Evolutionary conservation across 495 filamentous ascomycete species (phyloP), one percentile per base, ranked within the genome.

Genomic region (Parachaetomium inaequale): DNA sequence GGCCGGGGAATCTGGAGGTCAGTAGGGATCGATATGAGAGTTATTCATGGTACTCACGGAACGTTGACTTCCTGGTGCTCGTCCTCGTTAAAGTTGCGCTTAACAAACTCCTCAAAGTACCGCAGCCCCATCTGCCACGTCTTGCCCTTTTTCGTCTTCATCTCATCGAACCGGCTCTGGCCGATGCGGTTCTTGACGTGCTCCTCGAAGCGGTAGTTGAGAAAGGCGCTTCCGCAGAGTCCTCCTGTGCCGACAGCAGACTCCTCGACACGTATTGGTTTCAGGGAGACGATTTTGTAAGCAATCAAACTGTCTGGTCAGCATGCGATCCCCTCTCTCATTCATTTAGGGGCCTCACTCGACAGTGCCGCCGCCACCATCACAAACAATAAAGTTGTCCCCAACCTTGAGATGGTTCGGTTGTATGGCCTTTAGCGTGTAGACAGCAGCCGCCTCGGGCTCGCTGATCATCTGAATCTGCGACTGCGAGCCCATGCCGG

Each of bases 291-390:
- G 55, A 88, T 85, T 59, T 85, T 83, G 66, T 88, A 88, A 12
- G 86, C 83, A 45, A 92, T 91, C 28, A 91, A 74, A 67, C 79
- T 81, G 52, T 25, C 6, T n/a, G 14, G 46, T 76, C 52, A 74
- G 67, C 60, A 55, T 32, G n/a, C 6, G 17, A 47, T 14, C 74
- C 66, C 2, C 64, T 67, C 4, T 49, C 52, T 25, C 73, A 68
- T 65, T 15, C 68, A 68, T 61, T 3, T 6, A 21, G 43, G 8
- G 29, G 15, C 8, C 79, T 68, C 19, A 81, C 79, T 79, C 83
- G 0, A 91, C 88, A 0, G 89, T 92, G 1, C 88, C 89, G n/a
- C 89, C 89, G 34, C 88, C 88, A 0, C 87, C 88, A 70, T 92
- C 89, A 66, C 87, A 89, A 3, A 92, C 78, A 45, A 92, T 79